These are phyloP conservation scores for Epichloe aotearoae DNA, from an alignment of 2,329 filamentous ascomycete species.

Conservation along the genomic window DNA sequence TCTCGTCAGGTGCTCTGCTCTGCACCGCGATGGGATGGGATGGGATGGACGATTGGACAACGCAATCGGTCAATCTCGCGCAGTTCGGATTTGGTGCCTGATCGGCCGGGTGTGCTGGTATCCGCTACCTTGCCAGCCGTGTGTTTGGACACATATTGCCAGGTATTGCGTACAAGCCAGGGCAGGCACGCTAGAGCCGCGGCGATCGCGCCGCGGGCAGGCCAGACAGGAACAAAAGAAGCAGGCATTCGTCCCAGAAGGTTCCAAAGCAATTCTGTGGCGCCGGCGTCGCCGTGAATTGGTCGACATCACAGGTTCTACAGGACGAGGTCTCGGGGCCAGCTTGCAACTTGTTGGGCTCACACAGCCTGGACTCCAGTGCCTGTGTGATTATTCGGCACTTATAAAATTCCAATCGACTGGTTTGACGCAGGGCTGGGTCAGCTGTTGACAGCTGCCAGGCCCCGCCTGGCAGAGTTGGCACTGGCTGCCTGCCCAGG, in stretches of 20 bases:
- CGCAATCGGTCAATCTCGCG: background rate
- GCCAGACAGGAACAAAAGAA: background rate
- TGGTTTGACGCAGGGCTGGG: too few species aligned
- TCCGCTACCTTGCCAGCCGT: background rate
- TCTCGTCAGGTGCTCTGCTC: background rate
- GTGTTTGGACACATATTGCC: background rate
- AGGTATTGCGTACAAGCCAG: background rate
- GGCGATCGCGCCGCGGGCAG: slow-evolving; percentile 3
- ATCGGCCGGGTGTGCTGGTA: background rate
- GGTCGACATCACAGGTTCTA: too few species aligned
- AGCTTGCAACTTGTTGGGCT: too few species aligned
- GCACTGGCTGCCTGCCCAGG: too few species aligned
- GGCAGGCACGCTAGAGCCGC: slow-evolving; percentile 3
- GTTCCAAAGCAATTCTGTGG: too few species aligned
- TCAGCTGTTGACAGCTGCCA: too few species aligned
- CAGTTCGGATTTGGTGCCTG: background rate
- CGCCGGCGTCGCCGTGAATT: too few species aligned
- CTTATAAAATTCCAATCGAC: too few species aligned
- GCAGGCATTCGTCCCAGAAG: background rate
- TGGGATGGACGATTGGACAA: background rate
- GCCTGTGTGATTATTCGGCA: too few species aligned
- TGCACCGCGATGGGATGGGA: background rate
- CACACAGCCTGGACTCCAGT: too few species aligned
- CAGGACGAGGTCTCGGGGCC: too few species aligned
- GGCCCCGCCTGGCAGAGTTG: too few species aligned